Base-by-base conservation (phyloP, 768 basidiomycete genomes). In the Leccinum incarnatum region DNA sequence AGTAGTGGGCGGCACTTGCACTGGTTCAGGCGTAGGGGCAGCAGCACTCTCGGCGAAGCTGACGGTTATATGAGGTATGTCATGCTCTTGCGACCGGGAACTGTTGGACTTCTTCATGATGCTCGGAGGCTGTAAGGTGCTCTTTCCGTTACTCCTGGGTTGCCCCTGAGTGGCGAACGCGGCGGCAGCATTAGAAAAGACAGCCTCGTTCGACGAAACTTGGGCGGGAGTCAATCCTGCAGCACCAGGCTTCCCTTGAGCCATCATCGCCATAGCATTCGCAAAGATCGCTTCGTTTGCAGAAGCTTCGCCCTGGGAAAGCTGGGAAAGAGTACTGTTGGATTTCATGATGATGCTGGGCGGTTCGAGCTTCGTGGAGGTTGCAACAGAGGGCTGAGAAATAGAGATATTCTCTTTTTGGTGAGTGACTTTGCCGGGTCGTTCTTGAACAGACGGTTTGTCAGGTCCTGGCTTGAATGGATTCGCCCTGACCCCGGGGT, bases 391-490 rank as follows among this genome's bases (percentile, higher is more conserved):
- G 25, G 65, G 53, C 34, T 55, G 63, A 25, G 56, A 7, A 23
- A 67, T 23, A 7, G 70, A 61, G 14, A 67, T 36, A 40, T 67
- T 71, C 37, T 72, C 71, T 34, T 72, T 74, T 54, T 72, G 71
- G 54, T 67, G 63, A 9, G 56, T 40, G 2, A 4, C 45, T 15
- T 71, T 65, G 40, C n/a, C 40, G 19, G 32, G 21, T n/a, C 67
- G 66, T 21, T 51, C 62, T 46, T 57, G 68, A 9, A 46, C 49
- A 10, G 48, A 55, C 10, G 60, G 1, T 15, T 67, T 66, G 55
- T 72, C 63, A 40, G 62, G 56, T 29, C n/a, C 45, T 12, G 54
- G 9, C 19, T 54, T 62, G 8, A 53, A 37, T 60, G 60, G 63
- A 52, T 61, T 57, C 10, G 51, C 30, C 57, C 65, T 72, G 1